Evolutionary conservation across 768 basidiomycete species (phyloP).

Genomic region (Mycena galopus): DNA sequence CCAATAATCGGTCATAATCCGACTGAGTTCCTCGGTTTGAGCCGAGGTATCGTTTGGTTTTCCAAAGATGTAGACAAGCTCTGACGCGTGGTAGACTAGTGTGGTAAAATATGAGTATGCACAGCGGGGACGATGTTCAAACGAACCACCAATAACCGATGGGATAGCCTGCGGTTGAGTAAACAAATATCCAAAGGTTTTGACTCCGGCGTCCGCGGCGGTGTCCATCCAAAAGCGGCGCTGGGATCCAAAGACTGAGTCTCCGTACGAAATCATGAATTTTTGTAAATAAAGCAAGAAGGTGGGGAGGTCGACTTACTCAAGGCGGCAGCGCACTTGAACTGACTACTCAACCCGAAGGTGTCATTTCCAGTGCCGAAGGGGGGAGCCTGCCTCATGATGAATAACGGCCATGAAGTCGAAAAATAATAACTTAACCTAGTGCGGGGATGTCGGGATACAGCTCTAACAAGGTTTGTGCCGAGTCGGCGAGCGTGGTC

Average conservation of each 20-base stretch:
- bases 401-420: neutral
- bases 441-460: slow-evolving; percentile 58
- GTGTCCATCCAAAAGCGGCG: slow-evolving; percentile 57
- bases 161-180: slow-evolving; percentile 49
- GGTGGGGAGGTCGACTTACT: no score
- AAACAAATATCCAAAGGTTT: slow-evolving; percentile 60
- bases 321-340: no score
- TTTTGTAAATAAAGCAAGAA: no score
- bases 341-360: no score
- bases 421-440: neutral
- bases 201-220: slow-evolving; percentile 54
- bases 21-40: slow-evolving; percentile 44
- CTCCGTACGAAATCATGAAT: no score
- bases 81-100: slow-evolving; percentile 50
- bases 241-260: slow-evolving; percentile 48
- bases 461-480: slow-evolving; percentile 45
- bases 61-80: slow-evolving; percentile 54
- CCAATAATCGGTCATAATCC: slow-evolving; percentile 58
- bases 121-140: neutral
- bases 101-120: neutral
- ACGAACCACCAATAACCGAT: slow-evolving; percentile 48
- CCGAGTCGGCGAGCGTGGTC: slow-evolving; percentile 30
- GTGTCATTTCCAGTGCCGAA: no score
- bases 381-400: no score
- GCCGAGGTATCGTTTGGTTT: slow-evolving; percentile 42